Conservation (phyloP, 257 asterid species). For the Solanum gracilifrons region DNA sequence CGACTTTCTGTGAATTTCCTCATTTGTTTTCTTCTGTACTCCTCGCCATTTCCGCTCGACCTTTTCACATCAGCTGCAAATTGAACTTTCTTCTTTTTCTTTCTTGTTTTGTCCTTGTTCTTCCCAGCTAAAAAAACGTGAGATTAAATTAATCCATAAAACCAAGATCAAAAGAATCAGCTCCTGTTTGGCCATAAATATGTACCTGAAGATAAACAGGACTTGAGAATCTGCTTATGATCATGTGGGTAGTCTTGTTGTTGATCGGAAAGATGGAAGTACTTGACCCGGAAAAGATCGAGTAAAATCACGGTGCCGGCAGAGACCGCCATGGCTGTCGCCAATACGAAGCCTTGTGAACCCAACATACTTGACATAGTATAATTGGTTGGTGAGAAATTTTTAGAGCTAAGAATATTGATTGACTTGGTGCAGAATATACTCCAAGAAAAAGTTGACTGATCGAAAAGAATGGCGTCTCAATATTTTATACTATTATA, state of each 20-base stretch:
- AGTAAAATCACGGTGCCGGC: slow-evolving; percentile 64
- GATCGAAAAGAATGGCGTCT: not conserved
- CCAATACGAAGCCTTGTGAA: slow-evolving; percentile 61
- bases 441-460: not conserved
- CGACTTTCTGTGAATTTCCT: not conserved
- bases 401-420: not conserved
- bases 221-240: slow-evolving; percentile 12
- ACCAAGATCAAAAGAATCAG: not conserved
- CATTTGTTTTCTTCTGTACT: slow-evolving; percentile 31
- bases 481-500: not conserved
- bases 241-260: slow-evolving; percentile 3
- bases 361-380: slow-evolving; percentile 33
- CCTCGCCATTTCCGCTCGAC: slow-evolving; percentile 38
- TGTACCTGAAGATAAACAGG: slow-evolving; percentile 72
- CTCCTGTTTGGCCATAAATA: not conserved
- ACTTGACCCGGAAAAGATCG: slow-evolving; percentile 41
- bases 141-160: not conserved
- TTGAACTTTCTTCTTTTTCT: slow-evolving; percentile 44
- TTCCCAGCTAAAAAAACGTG: slow-evolving; percentile 9
- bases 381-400: not conserved
- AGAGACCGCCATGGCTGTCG: slow-evolving; percentile 90
- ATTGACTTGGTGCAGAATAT: not conserved
- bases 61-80: slow-evolving; percentile 74
- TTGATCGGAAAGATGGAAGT: slow-evolving; percentile 4
- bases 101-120: slow-evolving; percentile 15